These are phyloP conservation scores for Lizonia empirigonia DNA, from an alignment of 2,329 filamentous ascomycete species.

Conservation along the genomic window DNA sequence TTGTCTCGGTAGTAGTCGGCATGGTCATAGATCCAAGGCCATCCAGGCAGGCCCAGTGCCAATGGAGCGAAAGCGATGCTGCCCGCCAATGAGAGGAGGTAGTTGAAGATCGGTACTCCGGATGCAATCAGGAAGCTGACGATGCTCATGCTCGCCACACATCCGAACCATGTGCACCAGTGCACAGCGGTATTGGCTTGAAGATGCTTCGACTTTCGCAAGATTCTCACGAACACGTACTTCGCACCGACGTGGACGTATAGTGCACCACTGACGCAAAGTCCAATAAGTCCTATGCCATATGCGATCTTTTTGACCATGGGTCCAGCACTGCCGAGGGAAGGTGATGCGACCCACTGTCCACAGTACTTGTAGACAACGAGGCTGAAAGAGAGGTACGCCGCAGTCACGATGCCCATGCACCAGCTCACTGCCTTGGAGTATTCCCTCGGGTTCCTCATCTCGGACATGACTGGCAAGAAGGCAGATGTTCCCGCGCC, in stretches of 20 bases:
- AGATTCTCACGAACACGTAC: slow-evolving; percentile 60
- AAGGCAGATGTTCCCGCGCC: slow-evolving; percentile 66
- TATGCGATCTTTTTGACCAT: slow-evolving; percentile 65
- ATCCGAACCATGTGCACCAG: slow-evolving; percentile 59
- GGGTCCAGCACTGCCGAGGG: slow-evolving; percentile 63
- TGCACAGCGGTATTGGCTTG: slow-evolving; percentile 57
- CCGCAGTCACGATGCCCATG: slow-evolving; percentile 63
- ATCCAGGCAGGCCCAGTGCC: slow-evolving; percentile 55
- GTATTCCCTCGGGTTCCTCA: slow-evolving; percentile 64
- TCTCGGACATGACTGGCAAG: slow-evolving; percentile 69
- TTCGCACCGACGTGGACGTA: slow-evolving; percentile 60
- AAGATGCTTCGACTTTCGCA: slow-evolving; percentile 57
- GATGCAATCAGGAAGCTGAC: slow-evolving; percentile 59
- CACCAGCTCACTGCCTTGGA: slow-evolving; percentile 64
- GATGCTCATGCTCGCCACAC: slow-evolving; percentile 51
- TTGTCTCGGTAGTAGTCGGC: slow-evolving; percentile 48
- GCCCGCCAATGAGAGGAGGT: slow-evolving; percentile 56
- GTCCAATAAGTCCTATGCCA: slow-evolving; percentile 60
- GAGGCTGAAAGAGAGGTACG: slow-evolving; percentile 64
- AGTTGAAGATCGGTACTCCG: slow-evolving; percentile 63
- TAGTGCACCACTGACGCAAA: slow-evolving; percentile 57
- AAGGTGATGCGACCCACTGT: slow-evolving; percentile 65
- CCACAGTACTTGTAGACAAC: slow-evolving; percentile 68
- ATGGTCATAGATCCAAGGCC: slow-evolving; percentile 60
- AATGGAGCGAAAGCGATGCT: slow-evolving; percentile 59